These are phyloP conservation scores for Dothideomycetes sp. DNA, from an alignment of 2,329 filamentous ascomycete species.

Conservation along the genomic window DNA sequence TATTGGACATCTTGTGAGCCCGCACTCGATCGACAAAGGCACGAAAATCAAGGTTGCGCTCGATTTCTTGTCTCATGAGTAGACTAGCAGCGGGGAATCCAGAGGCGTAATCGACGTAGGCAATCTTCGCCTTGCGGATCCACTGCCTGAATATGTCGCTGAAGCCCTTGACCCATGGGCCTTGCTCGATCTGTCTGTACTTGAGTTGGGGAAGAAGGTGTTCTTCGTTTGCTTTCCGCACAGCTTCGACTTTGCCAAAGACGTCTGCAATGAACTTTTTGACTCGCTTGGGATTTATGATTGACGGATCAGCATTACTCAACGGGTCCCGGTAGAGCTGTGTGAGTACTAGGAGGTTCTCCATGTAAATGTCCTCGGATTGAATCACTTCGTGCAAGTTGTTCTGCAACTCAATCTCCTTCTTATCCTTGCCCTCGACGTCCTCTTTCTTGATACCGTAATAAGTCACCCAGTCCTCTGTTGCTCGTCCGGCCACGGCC, in stretches of 20 bases:
- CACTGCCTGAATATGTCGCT: slow-evolving; percentile 97
- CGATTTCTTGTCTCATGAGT: slow-evolving; percentile 71
- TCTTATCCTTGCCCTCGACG: slow-evolving; percentile 60
- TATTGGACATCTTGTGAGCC: slow-evolving; percentile 66
- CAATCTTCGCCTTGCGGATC: slow-evolving; percentile 83
- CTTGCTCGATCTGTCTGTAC: slow-evolving; percentile 92
- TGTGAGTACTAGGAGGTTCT: slow-evolving; percentile 75
- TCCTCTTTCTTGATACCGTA: slow-evolving; percentile 74
- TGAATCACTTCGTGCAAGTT: slow-evolving; percentile 92
- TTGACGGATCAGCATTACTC: slow-evolving; percentile 58
- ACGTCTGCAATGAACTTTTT: slow-evolving; percentile 73
- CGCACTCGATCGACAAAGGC: slow-evolving; percentile 74
- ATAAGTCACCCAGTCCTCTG: slow-evolving; percentile 78
- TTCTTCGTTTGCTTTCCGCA: slow-evolving; percentile 86
- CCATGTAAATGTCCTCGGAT: slow-evolving; percentile 84
- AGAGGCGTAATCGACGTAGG: slow-evolving; percentile 86
- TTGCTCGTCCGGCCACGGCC: slow-evolving; percentile 55
- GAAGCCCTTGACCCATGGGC: slow-evolving; percentile 86
- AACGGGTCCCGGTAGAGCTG: slow-evolving; percentile 79
- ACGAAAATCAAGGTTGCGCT: slow-evolving; percentile 75
- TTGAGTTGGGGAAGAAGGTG: slow-evolving; percentile 87
- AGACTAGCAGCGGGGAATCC: slow-evolving; percentile 77
- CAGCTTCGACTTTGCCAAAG: slow-evolving; percentile 81
- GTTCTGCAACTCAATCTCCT: slow-evolving; percentile 88
- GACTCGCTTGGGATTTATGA: slow-evolving; percentile 68